Evolutionary conservation across 106 monocot genomes (phyloP).

Genomic region (Acorus gramineus): DNA sequence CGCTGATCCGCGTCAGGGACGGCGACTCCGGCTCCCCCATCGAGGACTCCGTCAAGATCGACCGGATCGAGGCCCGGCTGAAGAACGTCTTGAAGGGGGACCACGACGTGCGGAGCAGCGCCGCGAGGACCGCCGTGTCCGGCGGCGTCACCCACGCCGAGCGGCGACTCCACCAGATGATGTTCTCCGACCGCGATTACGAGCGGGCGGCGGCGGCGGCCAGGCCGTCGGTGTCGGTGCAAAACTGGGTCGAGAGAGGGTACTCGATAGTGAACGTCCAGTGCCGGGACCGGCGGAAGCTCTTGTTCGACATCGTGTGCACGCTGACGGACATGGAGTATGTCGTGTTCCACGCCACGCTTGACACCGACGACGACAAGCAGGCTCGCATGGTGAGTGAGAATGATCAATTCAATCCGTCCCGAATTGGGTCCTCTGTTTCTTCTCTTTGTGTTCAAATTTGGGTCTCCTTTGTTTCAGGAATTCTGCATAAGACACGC

Average conservation of each 20-base stretch:
- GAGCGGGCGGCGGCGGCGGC: constrained; percentile 8
- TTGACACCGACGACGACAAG: constrained; percentile 47
- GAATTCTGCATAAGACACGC: constrained; percentile 83
- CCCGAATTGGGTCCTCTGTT: no score
- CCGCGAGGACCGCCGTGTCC: constrained; percentile 8
- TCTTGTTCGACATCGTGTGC: constrained; percentile 83
- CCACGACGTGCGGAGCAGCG: constrained; percentile 20
- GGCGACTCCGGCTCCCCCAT: constrained; percentile 21
- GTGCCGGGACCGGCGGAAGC: constrained; percentile 78
- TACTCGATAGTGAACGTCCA: constrained; percentile 77
- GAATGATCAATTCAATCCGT: no score
- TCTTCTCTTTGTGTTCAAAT: background rate
- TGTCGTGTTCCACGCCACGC: constrained; percentile 77
- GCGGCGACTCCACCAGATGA: constrained; percentile 40
- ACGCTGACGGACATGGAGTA: constrained; percentile 92
- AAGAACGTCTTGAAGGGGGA: constrained; percentile 32
- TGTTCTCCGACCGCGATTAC: constrained; percentile 55
- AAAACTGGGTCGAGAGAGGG: constrained; percentile 73
- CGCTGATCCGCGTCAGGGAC: constrained; percentile 9
- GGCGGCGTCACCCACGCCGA: constrained; percentile 7
- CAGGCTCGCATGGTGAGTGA: no score
- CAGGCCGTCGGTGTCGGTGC: constrained; percentile 40
- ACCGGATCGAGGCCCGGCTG: constrained; percentile 35
- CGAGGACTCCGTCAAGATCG: constrained; percentile 19
- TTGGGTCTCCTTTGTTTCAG: constrained; percentile 21